Evolutionary conservation across 805 yeast species (phyloP), one percentile per base, ranked within the genome.

Genomic region (Suhomyces kilbournensis): DNA sequence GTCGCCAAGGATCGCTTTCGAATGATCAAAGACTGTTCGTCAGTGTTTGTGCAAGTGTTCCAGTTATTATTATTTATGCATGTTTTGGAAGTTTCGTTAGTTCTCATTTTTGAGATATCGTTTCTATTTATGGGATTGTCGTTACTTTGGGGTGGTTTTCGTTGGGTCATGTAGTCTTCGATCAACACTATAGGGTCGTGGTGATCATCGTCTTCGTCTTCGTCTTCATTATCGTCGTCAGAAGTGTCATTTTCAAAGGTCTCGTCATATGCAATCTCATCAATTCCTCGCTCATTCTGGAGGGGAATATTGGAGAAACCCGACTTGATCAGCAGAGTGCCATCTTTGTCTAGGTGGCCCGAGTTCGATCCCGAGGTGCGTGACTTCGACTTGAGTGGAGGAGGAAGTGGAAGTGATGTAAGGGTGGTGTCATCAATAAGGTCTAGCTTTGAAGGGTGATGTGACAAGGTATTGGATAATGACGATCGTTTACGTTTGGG

Each of bases 391-490:
- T 55, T 57, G 19, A 69, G 66, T 0, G 84, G 84, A 26, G 82
- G 84, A 1, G 83, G 78, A 17, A 80, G 64, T 8, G 84, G 84
- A 42, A 80, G 67, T 1, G 83, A 78, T 1, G 84, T 80, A 39
- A 80, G 63, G 6, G 72, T 72, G 4, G 76, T 72, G 52, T 70
- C 78, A 54, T 80, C 83, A 7, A 80, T 67, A 20, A 80, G 68
- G 56, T 80, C 83, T 22, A 80, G 60, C 53, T 71, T 68, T 1
- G 83, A 79, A 14, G 70, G 68, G 25, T 66, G 72, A 51, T 66
- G 68, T n/a, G 57, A 40, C 28, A 69, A 47, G 14, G 39, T 17
- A 17, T 40, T 52, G 34, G 46, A 44, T 9, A 25, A 15, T 3
- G 50, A 39, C 9, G 25, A 45, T 14, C 47, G 44, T 14, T 26